Percentiles rank a stretch among this genome's conserved stretches.
Evolutionary conservation across 495 filamentous ascomycete genomes (phyloP).

Genomic region (Endocarpon pusillum): DNA sequence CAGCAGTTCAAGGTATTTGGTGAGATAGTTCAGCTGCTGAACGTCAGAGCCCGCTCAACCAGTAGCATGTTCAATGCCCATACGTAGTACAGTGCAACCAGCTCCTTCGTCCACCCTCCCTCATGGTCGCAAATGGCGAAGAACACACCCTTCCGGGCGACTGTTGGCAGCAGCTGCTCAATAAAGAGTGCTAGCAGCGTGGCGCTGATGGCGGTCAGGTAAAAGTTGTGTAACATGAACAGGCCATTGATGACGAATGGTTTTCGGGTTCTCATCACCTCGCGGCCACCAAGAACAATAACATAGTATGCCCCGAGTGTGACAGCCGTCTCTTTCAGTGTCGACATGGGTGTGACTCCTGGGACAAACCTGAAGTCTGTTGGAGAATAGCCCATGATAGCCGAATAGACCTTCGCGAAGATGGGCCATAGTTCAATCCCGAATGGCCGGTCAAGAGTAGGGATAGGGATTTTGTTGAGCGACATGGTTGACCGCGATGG

Average conservation of each 20-base stretch:
- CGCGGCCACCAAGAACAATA: conserved; percentile 47
- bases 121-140: conserved; percentile 44
- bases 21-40: conserved; percentile 53
- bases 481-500: conserved; percentile 15
- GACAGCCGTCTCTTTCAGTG: conserved; percentile 35
- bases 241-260: conserved; percentile 43
- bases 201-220: conserved; percentile 43
- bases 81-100: conserved; percentile 55
- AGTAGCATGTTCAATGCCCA: conserved; percentile 11
- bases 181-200: conserved; percentile 43
- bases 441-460: conserved; percentile 81
- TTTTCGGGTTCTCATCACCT: conserved; percentile 43
- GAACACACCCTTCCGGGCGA: conserved; percentile 42
- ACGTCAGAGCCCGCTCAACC: conserved; percentile 5
- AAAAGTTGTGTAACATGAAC: conserved; percentile 57
- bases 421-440: conserved; percentile 85
- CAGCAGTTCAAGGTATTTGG: conserved; percentile 52
- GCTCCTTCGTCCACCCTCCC: conserved; percentile 50
- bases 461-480: conserved; percentile 47
- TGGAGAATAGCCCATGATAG: conserved; percentile 47
- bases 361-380: conserved; percentile 42
- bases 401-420: conserved; percentile 70
- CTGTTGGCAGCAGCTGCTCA: conserved; percentile 45
- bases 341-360: conserved; percentile 42
- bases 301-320: conserved; percentile 46